Evolutionary conservation across 371 early-diverging fungal genomes (phyloP).

Genomic region (Mucor mucedo): DNA sequence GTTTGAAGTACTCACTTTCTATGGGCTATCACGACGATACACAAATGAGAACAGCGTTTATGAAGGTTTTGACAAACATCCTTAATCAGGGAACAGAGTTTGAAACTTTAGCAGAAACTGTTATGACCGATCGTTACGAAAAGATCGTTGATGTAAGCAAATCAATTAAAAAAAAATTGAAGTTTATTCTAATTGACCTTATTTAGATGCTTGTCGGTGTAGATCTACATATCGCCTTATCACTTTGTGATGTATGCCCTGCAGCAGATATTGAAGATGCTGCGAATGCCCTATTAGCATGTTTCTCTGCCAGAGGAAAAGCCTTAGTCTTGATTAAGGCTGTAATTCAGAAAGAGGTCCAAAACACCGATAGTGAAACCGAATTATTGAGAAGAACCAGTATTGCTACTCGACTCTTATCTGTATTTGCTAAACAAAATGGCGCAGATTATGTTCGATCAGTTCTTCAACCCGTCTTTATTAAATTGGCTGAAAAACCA

Average conservation of each 20-base stretch:
- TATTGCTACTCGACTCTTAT: slow-evolving; percentile 86
- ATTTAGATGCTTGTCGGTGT: slow-evolving; percentile 62
- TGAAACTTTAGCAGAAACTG: slow-evolving; percentile 80
- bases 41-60: slow-evolving; percentile 86
- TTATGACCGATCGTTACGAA: slow-evolving; percentile 75
- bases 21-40: slow-evolving; percentile 94
- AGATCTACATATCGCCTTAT: slow-evolving; percentile 76
- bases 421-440: slow-evolving; percentile 80
- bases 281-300: slow-evolving; percentile 74
- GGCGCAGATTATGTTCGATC: slow-evolving; percentile 85
- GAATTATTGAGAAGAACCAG: slow-evolving; percentile 92
- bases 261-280: slow-evolving; percentile 89
- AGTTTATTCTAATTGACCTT: neutral
- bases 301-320: slow-evolving; percentile 81
- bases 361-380: slow-evolving; percentile 79
- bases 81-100: slow-evolving; percentile 88
- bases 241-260: slow-evolving; percentile 87
- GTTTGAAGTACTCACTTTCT: slow-evolving; percentile 86
- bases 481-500: slow-evolving; percentile 56
- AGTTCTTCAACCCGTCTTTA: slow-evolving; percentile 79
- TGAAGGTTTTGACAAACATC: slow-evolving; percentile 91
- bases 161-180: too few relatives aligned
- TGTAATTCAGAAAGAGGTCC: slow-evolving; percentile 85
- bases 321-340: slow-evolving; percentile 77
- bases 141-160: slow-evolving; percentile 72